Conservation (phyloP, 495 filamentous ascomycete species). For the Penicillium coprophilum region DNA sequence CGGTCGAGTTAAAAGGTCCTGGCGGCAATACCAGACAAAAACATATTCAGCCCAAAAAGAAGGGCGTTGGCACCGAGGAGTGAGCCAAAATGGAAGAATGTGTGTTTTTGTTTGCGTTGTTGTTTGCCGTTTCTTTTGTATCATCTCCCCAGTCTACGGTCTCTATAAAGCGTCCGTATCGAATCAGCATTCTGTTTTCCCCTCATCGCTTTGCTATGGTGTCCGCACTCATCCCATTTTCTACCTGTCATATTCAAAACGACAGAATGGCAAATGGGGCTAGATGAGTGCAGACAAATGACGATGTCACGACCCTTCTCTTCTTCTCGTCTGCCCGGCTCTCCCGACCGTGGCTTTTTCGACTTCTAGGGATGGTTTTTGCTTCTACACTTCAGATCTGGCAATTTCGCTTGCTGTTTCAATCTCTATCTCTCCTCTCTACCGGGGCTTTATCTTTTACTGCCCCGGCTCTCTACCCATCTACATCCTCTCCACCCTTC, state of each 20-base stretch:
- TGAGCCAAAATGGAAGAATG: constrained; percentile 30
- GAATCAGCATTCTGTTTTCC: constrained; percentile 11
- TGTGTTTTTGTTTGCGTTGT: constrained; percentile 11
- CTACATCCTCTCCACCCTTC: not conserved
- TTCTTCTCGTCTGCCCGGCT: constrained; percentile 23
- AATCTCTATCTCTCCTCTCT: constrained; percentile 5
- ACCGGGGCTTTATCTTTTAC: not conserved
- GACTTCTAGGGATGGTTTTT: constrained; percentile 29
- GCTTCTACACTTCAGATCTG: constrained; percentile 12
- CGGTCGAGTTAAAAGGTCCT: constrained; percentile 26
- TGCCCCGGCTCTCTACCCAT: not conserved
- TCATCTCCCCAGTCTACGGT: constrained; percentile 18
- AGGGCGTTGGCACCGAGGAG: constrained; percentile 47
- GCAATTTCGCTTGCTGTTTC: constrained; percentile 4
- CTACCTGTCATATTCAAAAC: not conserved
- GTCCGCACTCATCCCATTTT: constrained; percentile 3
- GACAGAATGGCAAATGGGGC: not conserved
- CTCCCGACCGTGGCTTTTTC: constrained; percentile 26
- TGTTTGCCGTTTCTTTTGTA: constrained; percentile 16
- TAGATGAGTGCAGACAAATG: constrained; percentile 13
- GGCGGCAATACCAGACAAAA: constrained; percentile 36
- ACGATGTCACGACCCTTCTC: constrained; percentile 36
- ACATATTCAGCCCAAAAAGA: constrained; percentile 51
- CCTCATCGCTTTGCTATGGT: constrained; percentile 1
- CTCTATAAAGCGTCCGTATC: constrained; percentile 8